Conservation (phyloP, 805 yeast species). For the Schwanniomyces vanrijiae region DNA sequence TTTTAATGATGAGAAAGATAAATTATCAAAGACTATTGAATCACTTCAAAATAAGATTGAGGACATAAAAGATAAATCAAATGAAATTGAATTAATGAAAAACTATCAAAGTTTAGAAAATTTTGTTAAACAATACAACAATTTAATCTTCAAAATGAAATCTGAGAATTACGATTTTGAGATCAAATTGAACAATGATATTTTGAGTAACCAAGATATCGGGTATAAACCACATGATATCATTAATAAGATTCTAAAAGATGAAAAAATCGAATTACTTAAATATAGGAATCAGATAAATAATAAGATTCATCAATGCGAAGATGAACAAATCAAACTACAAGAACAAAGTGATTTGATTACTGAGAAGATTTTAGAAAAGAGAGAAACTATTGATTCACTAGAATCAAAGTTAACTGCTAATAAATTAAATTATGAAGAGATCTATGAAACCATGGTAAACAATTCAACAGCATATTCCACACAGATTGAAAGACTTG, state of each 20-base stretch:
- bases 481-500: constrained; percentile 66
- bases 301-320: constrained; percentile 45
- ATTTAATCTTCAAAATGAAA: constrained; percentile 47
- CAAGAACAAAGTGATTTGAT: constrained; percentile 61
- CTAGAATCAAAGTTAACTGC: constrained; percentile 57
- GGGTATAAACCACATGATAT: constrained; percentile 26
- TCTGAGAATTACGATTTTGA: constrained; percentile 33
- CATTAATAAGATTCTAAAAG: constrained; percentile 46
- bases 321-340: constrained; percentile 56
- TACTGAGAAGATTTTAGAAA: constrained; percentile 55
- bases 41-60: constrained; percentile 40
- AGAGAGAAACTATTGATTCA: constrained; percentile 54
- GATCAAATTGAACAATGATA: constrained; percentile 28
- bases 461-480: constrained; percentile 53
- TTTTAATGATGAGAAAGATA: constrained; percentile 61
- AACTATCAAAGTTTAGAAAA: constrained; percentile 52
- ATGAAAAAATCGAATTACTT: constrained; percentile 43
- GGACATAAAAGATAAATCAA: constrained; percentile 45
- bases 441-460: constrained; percentile 52
- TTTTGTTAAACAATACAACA: constrained; percentile 57
- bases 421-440: constrained; percentile 54
- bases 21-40: constrained; percentile 55
- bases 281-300: constrained; percentile 35
- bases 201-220: constrained; percentile 7
- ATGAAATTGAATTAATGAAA: constrained; percentile 49